These are phyloP conservation scores for Talaromyces sp. DNA, from an alignment of 2,329 filamentous ascomycete genomes.

Conservation along the genomic window DNA sequence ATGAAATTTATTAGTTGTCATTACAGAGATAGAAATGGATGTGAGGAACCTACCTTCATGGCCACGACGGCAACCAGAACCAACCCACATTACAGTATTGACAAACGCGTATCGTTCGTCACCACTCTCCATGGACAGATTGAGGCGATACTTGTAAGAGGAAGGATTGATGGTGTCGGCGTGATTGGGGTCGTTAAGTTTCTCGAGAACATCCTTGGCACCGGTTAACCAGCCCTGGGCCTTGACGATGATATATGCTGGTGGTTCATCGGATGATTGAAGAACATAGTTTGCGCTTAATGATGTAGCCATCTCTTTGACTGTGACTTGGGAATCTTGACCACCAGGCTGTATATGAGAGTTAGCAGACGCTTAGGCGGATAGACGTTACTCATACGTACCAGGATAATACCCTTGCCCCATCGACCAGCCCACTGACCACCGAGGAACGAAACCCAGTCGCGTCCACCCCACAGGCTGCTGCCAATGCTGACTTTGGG, in stretches of 20 bases:
- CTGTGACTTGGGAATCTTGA: conserved; percentile 47
- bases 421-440: conserved; percentile 50
- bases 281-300: conserved; percentile 44
- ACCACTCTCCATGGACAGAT: conserved; percentile 46
- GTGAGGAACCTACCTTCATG: conserved; percentile 37
- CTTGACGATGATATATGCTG: conserved; percentile 46
- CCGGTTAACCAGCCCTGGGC: conserved; percentile 47
- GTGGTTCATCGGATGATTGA: conserved; percentile 48
- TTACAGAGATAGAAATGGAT: neutral
- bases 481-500: conserved; percentile 45
- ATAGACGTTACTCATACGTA: conserved; percentile 19
- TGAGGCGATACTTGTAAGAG: conserved; percentile 47
- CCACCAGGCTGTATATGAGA: conserved; percentile 40
- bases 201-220: conserved; percentile 46
- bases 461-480: conserved; percentile 46
- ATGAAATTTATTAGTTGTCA: neutral
- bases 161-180: conserved; percentile 45
- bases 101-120: conserved; percentile 47
- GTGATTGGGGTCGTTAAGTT: conserved; percentile 40
- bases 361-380: neutral
- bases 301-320: conserved; percentile 45
- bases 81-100: conserved; percentile 48
- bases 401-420: conserved; percentile 49
- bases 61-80: conserved; percentile 44
- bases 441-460: conserved; percentile 49